Evolutionary conservation across 495 filamentous ascomycete species (phyloP), one percentile per base, ranked within the genome.

Genomic region (Pseudevernia furfuracea): DNA sequence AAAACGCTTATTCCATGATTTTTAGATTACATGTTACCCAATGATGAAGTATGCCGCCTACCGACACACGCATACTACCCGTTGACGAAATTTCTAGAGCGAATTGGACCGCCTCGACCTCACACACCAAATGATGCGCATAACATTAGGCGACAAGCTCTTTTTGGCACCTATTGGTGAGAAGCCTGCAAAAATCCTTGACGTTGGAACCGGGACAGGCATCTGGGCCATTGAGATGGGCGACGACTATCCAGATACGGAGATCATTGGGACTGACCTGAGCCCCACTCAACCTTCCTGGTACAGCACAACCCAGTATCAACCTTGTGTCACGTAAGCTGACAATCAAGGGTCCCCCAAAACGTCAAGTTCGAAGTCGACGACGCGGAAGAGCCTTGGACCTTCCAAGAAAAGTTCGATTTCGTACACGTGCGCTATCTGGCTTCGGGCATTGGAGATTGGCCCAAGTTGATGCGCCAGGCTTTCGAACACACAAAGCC

Each of bases 231-330:
- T 84, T 39, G 84, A 87, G 63, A 81, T 85, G 62, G 85, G 80
- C 4, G 85, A 89, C 65, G 63, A 78, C 14, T 84, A 81, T 69
- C 82, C 82, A 11, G 63, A 74, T 59, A 77, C 83, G 7, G 80
- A 80, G 34, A 74, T 89, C 17, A 71, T 87, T 21, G 88, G 87
- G 21, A 81, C 87, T 34, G 88, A 91, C 69, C 75, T 90, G 44
- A 78, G 74, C 60, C 79, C 81, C 28, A 82, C 82, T 60, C 79
- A 83, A 66, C 78, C 79, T n/a, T 73, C 62, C 60, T 81, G 76
- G 74, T 68, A 62, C 21, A 25, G 25, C 25, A 10, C 36, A 43
- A 43, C 3, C 10, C 36, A 30, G 0, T 8, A 11, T 30, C 21
- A 61, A n/a, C 44, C 19, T 8, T 34, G 10, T 25, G 34, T 36